Evolutionary conservation across 2,329 filamentous ascomycete genomes (phyloP).

Genomic region (Trichoderma sp.): DNA sequence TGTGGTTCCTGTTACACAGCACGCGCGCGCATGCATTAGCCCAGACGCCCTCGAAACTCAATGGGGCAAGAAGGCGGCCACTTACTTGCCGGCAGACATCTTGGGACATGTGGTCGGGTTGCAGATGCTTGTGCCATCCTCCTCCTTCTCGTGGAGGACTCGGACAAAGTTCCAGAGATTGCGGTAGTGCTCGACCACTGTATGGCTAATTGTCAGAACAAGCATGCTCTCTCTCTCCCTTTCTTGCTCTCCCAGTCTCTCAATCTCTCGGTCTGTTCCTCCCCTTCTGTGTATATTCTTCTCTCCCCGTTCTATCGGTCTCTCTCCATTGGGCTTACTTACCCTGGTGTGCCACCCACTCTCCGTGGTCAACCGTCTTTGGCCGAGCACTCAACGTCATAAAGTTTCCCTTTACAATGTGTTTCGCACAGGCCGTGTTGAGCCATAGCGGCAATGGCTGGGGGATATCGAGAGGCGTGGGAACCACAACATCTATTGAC

Average conservation of each 20-base stretch:
- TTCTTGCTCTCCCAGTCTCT: background rate
- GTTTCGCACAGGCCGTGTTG: conserved; percentile 70
- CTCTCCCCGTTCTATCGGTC: background rate
- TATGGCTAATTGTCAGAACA: conserved; percentile 5
- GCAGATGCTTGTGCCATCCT: conserved; percentile 74
- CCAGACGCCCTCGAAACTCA: background rate
- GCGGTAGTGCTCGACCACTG: conserved; percentile 90
- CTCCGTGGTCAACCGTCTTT: conserved; percentile 88
- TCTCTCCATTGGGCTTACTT: background rate
- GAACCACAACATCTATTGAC: conserved; percentile 66
- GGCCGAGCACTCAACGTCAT: conserved; percentile 95
- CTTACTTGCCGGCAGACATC: conserved; percentile 89
- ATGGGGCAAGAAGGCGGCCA: conserved; percentile 26
- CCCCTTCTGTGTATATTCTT: background rate
- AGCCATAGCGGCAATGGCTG: conserved; percentile 63
- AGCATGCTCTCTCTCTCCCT: background rate
- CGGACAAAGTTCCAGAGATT: conserved; percentile 87
- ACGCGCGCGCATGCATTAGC: conserved; percentile 3
- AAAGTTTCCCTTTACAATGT: conserved; percentile 97
- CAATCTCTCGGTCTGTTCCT: background rate
- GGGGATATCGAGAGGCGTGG: conserved; percentile 38
- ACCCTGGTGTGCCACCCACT: conserved; percentile 97
- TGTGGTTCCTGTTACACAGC: conserved; percentile 59
- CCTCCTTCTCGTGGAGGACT: conserved; percentile 82
- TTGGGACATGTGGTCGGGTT: conserved; percentile 81